Evolutionary conservation across 2,329 filamentous ascomycete genomes (phyloP).

Genomic region (Trichophyton schoenleinii): DNA sequence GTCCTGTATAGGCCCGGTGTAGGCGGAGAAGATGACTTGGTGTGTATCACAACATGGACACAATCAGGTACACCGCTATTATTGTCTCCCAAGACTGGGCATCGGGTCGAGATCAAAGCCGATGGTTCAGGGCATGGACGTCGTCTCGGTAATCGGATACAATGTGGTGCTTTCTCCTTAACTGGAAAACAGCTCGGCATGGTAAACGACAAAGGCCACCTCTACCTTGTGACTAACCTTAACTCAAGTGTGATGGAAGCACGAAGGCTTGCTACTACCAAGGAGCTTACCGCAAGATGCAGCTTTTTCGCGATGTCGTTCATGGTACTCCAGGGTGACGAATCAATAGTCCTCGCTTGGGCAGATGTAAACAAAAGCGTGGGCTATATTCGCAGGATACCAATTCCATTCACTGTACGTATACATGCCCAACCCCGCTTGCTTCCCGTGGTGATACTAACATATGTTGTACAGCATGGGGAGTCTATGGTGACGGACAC

Average conservation of each 20-base stretch:
- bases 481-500: not conserved
- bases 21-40: conserved; percentile 25
- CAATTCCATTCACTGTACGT: conserved; percentile 13
- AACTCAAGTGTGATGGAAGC: conserved; percentile 30
- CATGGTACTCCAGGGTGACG: conserved; percentile 28
- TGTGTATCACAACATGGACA: conserved; percentile 34
- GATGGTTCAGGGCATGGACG: conserved; percentile 20
- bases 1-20: conserved; percentile 25
- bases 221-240: conserved; percentile 29
- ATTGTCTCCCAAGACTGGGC: conserved; percentile 28
- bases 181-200: conserved; percentile 29
- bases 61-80: conserved; percentile 32
- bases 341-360: conserved; percentile 30
- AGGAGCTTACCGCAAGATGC: conserved; percentile 28
- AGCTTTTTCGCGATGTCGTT: conserved; percentile 30
- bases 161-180: conserved; percentile 29
- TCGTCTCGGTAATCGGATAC: conserved; percentile 30
- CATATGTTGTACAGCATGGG: not conserved
- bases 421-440: not conserved
- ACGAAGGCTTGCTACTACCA: conserved; percentile 25
- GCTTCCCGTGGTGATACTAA: not conserved
- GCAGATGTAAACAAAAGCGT: conserved; percentile 24
- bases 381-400: conserved; percentile 21
- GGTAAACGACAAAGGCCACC: conserved; percentile 31
- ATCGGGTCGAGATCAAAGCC: conserved; percentile 25